phyloP scores from a whole-genome alignment of 2,329 filamentous ascomycete genomes.

The Diaporthe velutina region DNA sequence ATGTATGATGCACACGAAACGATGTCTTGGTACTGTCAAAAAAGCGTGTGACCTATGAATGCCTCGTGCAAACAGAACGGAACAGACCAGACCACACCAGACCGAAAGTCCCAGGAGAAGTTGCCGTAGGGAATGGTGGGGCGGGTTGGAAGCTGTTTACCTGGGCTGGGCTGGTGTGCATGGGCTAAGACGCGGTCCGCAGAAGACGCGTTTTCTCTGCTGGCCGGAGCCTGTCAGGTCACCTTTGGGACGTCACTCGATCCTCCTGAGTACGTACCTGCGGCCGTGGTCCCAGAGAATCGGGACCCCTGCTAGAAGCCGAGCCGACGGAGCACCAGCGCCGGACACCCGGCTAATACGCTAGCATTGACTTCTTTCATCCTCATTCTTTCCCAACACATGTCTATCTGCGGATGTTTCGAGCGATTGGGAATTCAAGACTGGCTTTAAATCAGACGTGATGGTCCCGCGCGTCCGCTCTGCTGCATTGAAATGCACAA shows the following conservation, averaged over 20 bases:
- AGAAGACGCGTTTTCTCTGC: slow-evolving; percentile 24
- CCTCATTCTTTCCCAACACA: neutral
- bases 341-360: neutral
- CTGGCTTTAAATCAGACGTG: no score
- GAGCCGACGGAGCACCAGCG: neutral
- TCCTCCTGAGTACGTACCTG: slow-evolving; percentile 11
- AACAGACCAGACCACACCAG: neutral
- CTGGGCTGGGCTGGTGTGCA: neutral
- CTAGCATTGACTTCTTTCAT: neutral
- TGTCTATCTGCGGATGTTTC: neutral
- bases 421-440: neutral
- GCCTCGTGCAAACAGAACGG: slow-evolving; percentile 2
- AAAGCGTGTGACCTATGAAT: slow-evolving; percentile 3
- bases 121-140: slow-evolving; percentile 6
- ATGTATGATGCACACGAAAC: slow-evolving; percentile 33
- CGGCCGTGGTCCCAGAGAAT: neutral
- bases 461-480: no score
- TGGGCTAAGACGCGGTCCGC: slow-evolving; percentile 25
- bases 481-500: no score
- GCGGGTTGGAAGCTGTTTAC: slow-evolving; percentile 19
- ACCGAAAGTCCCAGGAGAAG: neutral
- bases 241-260: slow-evolving; percentile 19
- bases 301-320: slow-evolving; percentile 16
- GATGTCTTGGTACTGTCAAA: slow-evolving; percentile 22
- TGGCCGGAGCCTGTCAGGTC: slow-evolving; percentile 1